These are phyloP conservation scores for Fragaria vesca DNA, from an alignment of 306 rosid species.

Conservation along the genomic window DNA sequence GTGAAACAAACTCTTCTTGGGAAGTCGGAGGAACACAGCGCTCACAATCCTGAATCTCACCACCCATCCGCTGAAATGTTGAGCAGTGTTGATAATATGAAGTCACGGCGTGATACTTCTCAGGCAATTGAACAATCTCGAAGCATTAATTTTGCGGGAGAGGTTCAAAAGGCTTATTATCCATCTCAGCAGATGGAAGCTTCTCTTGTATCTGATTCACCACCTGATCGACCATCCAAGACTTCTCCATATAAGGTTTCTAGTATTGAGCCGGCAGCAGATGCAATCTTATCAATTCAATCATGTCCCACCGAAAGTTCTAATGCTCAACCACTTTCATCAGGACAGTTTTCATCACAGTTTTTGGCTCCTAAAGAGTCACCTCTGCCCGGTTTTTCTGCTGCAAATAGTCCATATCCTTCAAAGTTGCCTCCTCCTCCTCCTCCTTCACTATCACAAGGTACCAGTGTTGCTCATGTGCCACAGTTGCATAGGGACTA, in stretches of 20 bases:
- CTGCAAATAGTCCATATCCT: slow-evolving; percentile 32
- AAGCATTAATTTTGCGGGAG: slow-evolving; percentile 32
- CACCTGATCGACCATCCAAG: slow-evolving; percentile 38
- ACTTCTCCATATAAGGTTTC: slow-evolving; percentile 43
- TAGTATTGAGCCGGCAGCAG: slow-evolving; percentile 32
- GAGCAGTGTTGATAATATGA: slow-evolving; percentile 30
- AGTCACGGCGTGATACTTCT: slow-evolving; percentile 39
- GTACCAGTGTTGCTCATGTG: slow-evolving; percentile 45
- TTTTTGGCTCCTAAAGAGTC: slow-evolving; percentile 41
- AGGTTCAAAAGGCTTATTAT: slow-evolving; percentile 36
- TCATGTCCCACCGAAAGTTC: slow-evolving; percentile 39
- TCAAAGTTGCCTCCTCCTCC: slow-evolving; percentile 57
- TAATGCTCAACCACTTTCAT: slow-evolving; percentile 27
- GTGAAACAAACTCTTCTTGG: slow-evolving; percentile 27
- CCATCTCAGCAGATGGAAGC: slow-evolving; percentile 38
- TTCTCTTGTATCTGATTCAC: slow-evolving; percentile 29
- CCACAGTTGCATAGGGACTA: slow-evolving; percentile 43
- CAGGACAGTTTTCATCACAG: slow-evolving; percentile 41
- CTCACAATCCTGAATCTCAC: slow-evolving; percentile 32
- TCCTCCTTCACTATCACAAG: slow-evolving; percentile 39
- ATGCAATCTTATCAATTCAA: slow-evolving; percentile 35
- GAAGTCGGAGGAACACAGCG: slow-evolving; percentile 28
- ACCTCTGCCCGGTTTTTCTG: slow-evolving; percentile 33
- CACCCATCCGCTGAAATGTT: slow-evolving; percentile 36
- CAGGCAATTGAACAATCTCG: slow-evolving; percentile 36